phyloP scores from a whole-genome alignment of 208 protist species.

The Wallacemonas sp. region DNA sequence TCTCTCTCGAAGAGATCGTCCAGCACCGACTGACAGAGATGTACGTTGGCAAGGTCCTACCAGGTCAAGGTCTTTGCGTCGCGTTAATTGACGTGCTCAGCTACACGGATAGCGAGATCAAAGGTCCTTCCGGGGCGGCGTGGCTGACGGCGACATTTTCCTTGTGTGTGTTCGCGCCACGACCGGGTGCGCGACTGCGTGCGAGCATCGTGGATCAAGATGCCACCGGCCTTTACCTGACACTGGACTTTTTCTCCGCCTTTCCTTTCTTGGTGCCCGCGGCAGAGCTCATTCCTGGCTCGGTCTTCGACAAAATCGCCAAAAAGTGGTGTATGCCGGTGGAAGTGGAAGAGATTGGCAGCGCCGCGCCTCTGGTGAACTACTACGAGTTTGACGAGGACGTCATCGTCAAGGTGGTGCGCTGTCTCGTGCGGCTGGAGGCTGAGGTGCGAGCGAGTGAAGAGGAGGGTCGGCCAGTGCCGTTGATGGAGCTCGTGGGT shows the following conservation, averaged over 20 bases:
- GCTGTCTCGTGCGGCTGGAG: constrained; percentile 41
- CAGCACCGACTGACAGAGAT: constrained; percentile 79
- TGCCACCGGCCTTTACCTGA: constrained; percentile 43
- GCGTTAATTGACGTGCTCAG: constrained; percentile 63
- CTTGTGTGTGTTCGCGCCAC: constrained; percentile 65
- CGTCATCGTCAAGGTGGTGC: constrained; percentile 63
- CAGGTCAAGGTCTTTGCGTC: constrained; percentile 60
- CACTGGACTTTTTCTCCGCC: constrained; percentile 60
- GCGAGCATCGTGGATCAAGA: constrained; percentile 57
- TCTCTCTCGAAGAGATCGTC: constrained; percentile 50
- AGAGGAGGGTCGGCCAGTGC: constrained; percentile 2
- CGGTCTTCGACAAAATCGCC: constrained; percentile 40
- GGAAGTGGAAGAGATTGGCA: constrained; percentile 54
- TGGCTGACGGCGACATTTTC: constrained; percentile 73
- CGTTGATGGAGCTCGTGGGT: constrained; percentile 66
- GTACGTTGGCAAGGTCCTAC: constrained; percentile 79
- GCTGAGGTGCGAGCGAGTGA: neutral
- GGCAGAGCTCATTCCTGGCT: constrained; percentile 48
- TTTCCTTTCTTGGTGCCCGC: constrained; percentile 66
- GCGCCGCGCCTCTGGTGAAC: constrained; percentile 31
- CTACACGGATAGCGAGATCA: constrained; percentile 48
- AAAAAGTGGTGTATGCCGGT: constrained; percentile 59
- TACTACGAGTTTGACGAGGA: constrained; percentile 63
- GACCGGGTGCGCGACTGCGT: constrained; percentile 45
- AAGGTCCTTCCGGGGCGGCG: constrained; percentile 54